phyloP scores from a whole-genome alignment of 306 rosid genomes.

The Alnus glutinosa region DNA sequence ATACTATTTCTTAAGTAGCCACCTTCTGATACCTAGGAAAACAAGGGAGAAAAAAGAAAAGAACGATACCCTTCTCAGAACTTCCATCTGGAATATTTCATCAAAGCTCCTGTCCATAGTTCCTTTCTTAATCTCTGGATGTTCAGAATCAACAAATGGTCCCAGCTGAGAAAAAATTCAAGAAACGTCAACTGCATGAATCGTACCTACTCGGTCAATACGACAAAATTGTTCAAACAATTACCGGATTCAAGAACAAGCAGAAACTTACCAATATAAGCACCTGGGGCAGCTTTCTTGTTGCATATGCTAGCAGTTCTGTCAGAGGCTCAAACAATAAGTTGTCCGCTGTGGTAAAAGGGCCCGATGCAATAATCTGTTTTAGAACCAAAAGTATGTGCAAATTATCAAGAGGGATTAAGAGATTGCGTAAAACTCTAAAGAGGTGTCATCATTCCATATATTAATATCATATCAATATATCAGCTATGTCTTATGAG shows the following conservation, averaged over 20 bases:
- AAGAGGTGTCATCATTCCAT: not conserved
- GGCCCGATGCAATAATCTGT: constrained; percentile 94
- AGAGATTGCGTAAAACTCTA: constrained; percentile 15
- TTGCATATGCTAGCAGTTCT: constrained; percentile 84
- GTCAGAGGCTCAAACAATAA: constrained; percentile 81
- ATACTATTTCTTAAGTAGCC: constrained; percentile 1
- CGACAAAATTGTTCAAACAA: constrained; percentile 17
- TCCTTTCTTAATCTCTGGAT: constrained; percentile 84
- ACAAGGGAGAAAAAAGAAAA: not conserved
- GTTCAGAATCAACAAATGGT: constrained; percentile 90
- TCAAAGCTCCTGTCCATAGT: constrained; percentile 66
- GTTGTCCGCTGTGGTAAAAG: constrained; percentile 87
- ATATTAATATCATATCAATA: constrained; percentile 16
- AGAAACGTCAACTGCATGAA: constrained; percentile 21
- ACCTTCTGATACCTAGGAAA: not conserved
- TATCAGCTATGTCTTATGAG: not conserved
- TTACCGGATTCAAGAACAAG: constrained; percentile 19
- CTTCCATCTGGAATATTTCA: constrained; percentile 68
- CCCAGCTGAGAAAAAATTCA: constrained; percentile 65
- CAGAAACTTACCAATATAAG: constrained; percentile 66
- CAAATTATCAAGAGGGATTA: constrained; percentile 15
- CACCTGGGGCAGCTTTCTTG: constrained; percentile 71
- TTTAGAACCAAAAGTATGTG: constrained; percentile 23
- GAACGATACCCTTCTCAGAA: constrained; percentile 66
- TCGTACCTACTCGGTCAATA: constrained; percentile 12